Conservation (phyloP, 345 rosid genomes). For the Schrenkiella parvula region DNA sequence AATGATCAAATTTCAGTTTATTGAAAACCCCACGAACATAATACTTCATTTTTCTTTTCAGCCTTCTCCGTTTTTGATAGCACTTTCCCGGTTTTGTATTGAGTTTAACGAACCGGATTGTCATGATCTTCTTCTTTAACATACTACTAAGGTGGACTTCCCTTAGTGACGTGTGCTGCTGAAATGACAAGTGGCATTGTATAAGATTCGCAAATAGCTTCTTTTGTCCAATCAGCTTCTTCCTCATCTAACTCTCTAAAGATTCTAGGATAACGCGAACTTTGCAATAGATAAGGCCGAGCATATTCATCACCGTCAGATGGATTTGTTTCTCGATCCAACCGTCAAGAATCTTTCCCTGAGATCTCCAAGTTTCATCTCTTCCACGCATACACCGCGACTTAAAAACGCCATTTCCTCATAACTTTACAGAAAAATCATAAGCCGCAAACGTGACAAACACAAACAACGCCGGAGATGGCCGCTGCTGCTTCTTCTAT, state of each 20-base stretch:
- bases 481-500: constrained; percentile 53
- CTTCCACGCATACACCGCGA: not conserved
- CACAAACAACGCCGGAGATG: constrained; percentile 26
- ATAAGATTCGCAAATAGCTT: constrained; percentile 8
- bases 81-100: not conserved
- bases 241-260: constrained; percentile 1
- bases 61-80: not conserved
- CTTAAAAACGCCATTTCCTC: constrained; percentile 18
- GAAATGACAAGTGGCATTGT: constrained; percentile 23
- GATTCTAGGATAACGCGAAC: constrained; percentile 13
- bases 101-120: not conserved
- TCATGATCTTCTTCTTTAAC: not conserved
- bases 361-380: constrained; percentile 17
- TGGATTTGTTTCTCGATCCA: constrained; percentile 26
- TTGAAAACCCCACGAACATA: not conserved
- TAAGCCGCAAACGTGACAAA: not conserved
- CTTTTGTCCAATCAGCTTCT: constrained; percentile 27
- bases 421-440: not conserved
- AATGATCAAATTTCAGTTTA: not conserved
- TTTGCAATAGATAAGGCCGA: constrained; percentile 21
- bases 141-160: not conserved
- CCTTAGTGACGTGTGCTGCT: not conserved
- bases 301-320: constrained; percentile 20
- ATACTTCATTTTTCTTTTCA: not conserved
- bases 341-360: constrained; percentile 3